Percentiles rank a stretch among this genome's conserved stretches.
phyloP scores from a whole-genome alignment of 257 asterid species.

The Solanum paucissectum region DNA sequence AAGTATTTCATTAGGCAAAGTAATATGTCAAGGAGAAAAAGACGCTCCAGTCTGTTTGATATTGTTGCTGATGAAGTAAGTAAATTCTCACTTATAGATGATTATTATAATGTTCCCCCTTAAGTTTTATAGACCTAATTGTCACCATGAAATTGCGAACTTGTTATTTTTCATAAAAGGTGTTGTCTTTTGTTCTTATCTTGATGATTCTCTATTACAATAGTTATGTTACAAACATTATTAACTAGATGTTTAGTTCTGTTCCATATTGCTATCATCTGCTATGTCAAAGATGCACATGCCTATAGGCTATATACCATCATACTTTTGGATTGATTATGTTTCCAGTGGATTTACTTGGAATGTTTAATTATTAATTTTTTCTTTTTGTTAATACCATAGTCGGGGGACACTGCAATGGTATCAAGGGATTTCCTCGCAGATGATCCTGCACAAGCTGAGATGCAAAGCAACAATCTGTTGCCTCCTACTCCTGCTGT shows the following conservation, averaged over 20 bases:
- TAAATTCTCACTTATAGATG: background rate
- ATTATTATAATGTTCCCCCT: background rate
- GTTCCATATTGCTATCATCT: background rate
- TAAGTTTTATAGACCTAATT: background rate
- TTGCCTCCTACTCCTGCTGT: constrained; percentile 28
- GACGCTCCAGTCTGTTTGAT: constrained; percentile 98
- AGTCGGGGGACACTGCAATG: constrained; percentile 53
- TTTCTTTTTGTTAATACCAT: constrained; percentile 7
- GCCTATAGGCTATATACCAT: background rate
- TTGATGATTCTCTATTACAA: background rate
- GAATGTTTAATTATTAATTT: background rate
- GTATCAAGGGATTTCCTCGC: constrained; percentile 54
- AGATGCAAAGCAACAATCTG: constrained; percentile 36
- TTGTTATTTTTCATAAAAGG: background rate
- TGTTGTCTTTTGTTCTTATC: background rate
- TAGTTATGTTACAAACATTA: background rate
- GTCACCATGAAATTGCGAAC: background rate
- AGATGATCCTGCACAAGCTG: constrained; percentile 38
- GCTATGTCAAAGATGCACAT: background rate
- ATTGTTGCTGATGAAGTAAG: constrained; percentile 93
- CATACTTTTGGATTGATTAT: background rate
- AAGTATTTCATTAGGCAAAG: constrained; percentile 92
- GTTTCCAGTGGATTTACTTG: background rate
- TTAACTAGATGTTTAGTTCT: background rate
- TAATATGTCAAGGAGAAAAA: constrained; percentile 81